These are phyloP conservation scores for Kodamaea jinghongensis DNA, from an alignment of 805 yeast genomes.

Conservation along the genomic window DNA sequence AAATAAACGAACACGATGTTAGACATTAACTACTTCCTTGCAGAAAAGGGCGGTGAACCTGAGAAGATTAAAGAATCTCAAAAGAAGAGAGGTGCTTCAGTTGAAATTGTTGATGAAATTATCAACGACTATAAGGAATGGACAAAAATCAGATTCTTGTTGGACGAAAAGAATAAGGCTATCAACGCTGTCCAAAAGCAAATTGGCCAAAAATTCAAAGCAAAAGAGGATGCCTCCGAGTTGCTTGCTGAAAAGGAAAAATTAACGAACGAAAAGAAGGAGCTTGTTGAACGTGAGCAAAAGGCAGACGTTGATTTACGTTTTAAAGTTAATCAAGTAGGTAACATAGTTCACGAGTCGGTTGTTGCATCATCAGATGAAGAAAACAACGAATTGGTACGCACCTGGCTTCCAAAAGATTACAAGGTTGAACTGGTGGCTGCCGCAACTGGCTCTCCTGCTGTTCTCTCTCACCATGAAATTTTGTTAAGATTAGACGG, in stretches of 20 bases:
- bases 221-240: conserved; percentile 90
- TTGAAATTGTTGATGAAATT: conserved; percentile 94
- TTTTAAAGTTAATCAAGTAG: conserved; percentile 82
- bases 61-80: conserved; percentile 85
- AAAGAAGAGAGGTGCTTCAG: conserved; percentile 90
- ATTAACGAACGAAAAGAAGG: conserved; percentile 66
- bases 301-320: conserved; percentile 74
- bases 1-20: conserved; percentile 48
- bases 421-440: conserved; percentile 63
- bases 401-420: conserved; percentile 83
- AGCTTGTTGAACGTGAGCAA: conserved; percentile 64
- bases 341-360: conserved; percentile 90
- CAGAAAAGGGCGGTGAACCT: conserved; percentile 96
- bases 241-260: conserved; percentile 78
- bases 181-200: conserved; percentile 89
- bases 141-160: conserved; percentile 77
- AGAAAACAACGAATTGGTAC: conserved; percentile 84
- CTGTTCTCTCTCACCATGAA: conserved; percentile 91
- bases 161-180: conserved; percentile 86
- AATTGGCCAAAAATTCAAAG: conserved; percentile 88
- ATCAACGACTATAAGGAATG: conserved; percentile 87
- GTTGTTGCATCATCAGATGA: conserved; percentile 87
- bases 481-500: conserved; percentile 92
- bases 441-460: conserved; percentile 73
- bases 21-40: conserved; percentile 88